phyloP scores from a whole-genome alignment of 192 early-diverging fungal species.

The Chytriomyces sp. region DNA sequence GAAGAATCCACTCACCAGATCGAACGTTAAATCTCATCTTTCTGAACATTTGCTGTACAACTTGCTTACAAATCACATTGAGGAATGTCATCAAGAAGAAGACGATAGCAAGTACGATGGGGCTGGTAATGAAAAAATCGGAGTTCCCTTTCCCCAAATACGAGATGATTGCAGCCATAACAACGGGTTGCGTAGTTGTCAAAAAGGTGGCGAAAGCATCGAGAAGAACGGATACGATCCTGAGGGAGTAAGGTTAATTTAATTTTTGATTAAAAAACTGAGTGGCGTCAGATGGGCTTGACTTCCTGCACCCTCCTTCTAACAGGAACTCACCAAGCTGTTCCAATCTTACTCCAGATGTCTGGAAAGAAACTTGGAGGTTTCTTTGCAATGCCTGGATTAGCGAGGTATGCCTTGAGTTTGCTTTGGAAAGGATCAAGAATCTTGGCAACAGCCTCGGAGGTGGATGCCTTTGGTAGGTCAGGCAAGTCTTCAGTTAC shows the following conservation, averaged over 20 bases:
- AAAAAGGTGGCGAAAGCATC: background rate
- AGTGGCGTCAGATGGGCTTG: background rate
- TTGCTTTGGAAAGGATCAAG: conserved; percentile 12
- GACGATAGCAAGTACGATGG: background rate
- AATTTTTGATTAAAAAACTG: background rate
- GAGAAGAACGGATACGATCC: conserved; percentile 1
- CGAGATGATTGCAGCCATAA: conserved; percentile 5
- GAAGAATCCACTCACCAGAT: too few relatives aligned
- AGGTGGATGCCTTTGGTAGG: background rate
- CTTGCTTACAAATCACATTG: background rate
- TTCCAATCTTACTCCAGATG: background rate
- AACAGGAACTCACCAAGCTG: background rate
- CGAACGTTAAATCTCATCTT: background rate
- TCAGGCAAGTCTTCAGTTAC: background rate
- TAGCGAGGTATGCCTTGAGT: background rate
- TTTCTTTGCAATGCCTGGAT: background rate
- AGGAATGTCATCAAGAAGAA: conserved; percentile 22
- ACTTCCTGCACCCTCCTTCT: too few relatives aligned
- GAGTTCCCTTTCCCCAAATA: conserved; percentile 2
- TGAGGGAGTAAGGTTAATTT: background rate
- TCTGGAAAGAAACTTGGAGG: conserved; percentile 5
- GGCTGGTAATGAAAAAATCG: background rate
- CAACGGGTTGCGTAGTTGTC: conserved; percentile 13
- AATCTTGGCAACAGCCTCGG: background rate
- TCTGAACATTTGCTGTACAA: conserved; percentile 1